phyloP scores from a whole-genome alignment of 2,329 filamentous ascomycete genomes.

The Neofusicoccum laricinum region DNA sequence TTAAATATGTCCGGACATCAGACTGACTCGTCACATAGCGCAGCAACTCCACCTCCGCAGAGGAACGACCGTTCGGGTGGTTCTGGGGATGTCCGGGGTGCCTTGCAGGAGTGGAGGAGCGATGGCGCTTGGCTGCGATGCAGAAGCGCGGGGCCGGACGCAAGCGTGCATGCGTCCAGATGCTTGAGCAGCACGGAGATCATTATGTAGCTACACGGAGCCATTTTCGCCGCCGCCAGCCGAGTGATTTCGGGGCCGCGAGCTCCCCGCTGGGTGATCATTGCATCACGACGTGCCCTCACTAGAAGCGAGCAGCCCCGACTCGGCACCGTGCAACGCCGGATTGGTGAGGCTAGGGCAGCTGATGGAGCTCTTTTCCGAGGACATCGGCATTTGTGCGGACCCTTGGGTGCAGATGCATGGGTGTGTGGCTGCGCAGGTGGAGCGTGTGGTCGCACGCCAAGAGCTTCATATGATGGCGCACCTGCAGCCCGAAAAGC shows the following conservation, averaged over 20 bases:
- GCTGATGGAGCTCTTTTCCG: background rate
- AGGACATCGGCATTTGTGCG: background rate
- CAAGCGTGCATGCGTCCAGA: slow-evolving; percentile 3
- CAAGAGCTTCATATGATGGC: background rate
- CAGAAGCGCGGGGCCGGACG: background rate
- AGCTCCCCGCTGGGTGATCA: background rate
- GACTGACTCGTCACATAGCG: slow-evolving; percentile 16
- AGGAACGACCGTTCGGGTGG: background rate
- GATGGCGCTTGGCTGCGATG: background rate
- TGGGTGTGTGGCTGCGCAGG: background rate
- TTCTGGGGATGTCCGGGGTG: slow-evolving; percentile 9
- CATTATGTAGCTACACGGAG: background rate
- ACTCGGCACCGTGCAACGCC: background rate
- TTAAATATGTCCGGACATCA: background rate
- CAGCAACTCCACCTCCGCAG: slow-evolving; percentile 2
- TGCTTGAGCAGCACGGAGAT: background rate
- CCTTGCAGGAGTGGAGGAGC: slow-evolving; percentile 10
- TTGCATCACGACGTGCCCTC: slow-evolving; percentile 9
- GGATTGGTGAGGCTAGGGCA: background rate
- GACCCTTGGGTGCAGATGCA: background rate
- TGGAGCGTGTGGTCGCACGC: background rate
- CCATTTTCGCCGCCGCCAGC: background rate
- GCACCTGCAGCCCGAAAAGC: too few relatives aligned
- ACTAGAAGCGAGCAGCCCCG: background rate
- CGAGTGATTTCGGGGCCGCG: background rate